A percentile compares a stretch with the other conserved stretches of the same genome.
Evolutionary conservation across 2,329 filamentous ascomycete species (phyloP).

Genomic region (Epichloe glyceriae): DNA sequence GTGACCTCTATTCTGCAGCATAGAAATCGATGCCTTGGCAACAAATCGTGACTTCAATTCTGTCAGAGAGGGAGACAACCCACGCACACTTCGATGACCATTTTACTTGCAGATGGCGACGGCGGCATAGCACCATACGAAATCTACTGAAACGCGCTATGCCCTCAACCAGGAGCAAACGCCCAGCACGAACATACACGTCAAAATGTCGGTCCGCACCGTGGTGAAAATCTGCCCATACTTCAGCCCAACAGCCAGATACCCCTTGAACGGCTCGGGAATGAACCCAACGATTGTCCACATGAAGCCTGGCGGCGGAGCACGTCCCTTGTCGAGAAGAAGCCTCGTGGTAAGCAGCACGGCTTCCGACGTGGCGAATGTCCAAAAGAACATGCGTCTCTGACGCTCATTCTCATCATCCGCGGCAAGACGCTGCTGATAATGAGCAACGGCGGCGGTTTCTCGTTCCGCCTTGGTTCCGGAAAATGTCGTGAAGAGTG

Average conservation of each 20-base stretch:
- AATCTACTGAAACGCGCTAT: slow-evolving; percentile 6
- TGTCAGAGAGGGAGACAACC: too few relatives aligned
- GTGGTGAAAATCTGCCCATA: slow-evolving; percentile 62
- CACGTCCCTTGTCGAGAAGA: slow-evolving; percentile 49
- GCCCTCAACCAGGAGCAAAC: slow-evolving; percentile 32
- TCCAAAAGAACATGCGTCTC: slow-evolving; percentile 50
- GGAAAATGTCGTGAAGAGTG: slow-evolving; percentile 53
- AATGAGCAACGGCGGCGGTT: slow-evolving; percentile 18
- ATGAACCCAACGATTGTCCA: slow-evolving; percentile 52
- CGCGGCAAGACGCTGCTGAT: slow-evolving; percentile 12
- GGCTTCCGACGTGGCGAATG: slow-evolving; percentile 69
- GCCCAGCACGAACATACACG: slow-evolving; percentile 64
- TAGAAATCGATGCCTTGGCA: too few relatives aligned
- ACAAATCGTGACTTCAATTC: too few relatives aligned
- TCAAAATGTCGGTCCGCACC: slow-evolving; percentile 59
- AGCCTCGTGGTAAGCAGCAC: slow-evolving; percentile 58
- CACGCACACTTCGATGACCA: background rate
- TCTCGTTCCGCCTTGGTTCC: slow-evolving; percentile 51
- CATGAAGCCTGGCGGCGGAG: slow-evolving; percentile 47
- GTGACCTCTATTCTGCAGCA: too few relatives aligned
- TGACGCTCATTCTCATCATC: slow-evolving; percentile 20
- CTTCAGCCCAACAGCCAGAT: slow-evolving; percentile 45
- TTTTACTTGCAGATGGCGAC: background rate
- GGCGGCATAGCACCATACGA: too few relatives aligned
- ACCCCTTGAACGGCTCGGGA: slow-evolving; percentile 50